These are phyloP conservation scores for Eudorina sp. DNA, from an alignment of 139 green algal species.

Conservation along the genomic window DNA sequence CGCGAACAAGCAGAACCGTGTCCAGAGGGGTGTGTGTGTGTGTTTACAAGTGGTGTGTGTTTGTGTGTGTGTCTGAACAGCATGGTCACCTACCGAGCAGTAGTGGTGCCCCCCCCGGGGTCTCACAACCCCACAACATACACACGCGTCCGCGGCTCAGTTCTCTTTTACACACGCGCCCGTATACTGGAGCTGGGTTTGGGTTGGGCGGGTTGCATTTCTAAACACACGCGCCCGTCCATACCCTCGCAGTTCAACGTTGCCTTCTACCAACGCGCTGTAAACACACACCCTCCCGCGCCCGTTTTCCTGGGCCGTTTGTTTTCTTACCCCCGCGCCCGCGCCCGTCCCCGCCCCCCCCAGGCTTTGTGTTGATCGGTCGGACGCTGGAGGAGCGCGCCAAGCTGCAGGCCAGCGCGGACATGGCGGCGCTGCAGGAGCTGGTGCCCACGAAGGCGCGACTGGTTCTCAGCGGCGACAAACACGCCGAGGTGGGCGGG, in stretches of 20 bases:
- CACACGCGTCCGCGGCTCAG: too few relatives aligned
- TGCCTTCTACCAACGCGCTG: too few relatives aligned
- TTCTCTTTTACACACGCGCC: too few relatives aligned
- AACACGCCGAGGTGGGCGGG: slow-evolving; percentile 45
- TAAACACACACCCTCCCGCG: too few relatives aligned
- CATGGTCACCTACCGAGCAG: too few relatives aligned
- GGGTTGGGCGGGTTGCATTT: too few relatives aligned
- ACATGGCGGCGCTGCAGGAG: slow-evolving; percentile 92
- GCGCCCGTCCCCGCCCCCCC: background rate
- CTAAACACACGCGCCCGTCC: too few relatives aligned
- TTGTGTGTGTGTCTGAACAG: background rate
- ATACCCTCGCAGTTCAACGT: too few relatives aligned
- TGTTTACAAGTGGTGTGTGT: background rate
- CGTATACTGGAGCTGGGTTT: too few relatives aligned
- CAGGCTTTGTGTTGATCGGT: slow-evolving; percentile 90
- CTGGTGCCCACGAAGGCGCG: slow-evolving; percentile 89
- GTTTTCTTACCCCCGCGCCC: background rate
- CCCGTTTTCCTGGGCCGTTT: background rate
- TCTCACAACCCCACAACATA: too few relatives aligned
- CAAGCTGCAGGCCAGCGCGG: slow-evolving; percentile 83
- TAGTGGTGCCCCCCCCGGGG: too few relatives aligned
- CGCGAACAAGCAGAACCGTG: too few relatives aligned
- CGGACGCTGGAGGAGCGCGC: slow-evolving; percentile 93
- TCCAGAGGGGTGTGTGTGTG: background rate
- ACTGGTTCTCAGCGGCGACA: slow-evolving; percentile 71